phyloP scores from a whole-genome alignment of 805 yeast species.

The Kodamaea leandrae region DNA sequence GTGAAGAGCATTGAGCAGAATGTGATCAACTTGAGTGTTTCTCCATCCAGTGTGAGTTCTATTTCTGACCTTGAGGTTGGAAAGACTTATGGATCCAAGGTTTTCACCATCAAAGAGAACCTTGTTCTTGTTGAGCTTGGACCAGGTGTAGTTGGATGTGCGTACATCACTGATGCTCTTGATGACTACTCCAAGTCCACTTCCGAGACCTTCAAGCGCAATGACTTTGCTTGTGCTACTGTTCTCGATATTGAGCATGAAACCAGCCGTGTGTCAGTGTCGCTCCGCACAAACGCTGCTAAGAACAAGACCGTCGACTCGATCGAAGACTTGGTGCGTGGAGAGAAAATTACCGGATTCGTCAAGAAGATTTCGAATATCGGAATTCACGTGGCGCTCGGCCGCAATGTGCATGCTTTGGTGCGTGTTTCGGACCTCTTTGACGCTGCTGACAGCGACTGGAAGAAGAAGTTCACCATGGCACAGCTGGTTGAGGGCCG shows the following conservation, averaged over 20 bases:
- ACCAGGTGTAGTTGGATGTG: constrained; percentile 56
- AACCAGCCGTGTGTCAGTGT: constrained; percentile 56
- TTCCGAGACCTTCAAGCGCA: constrained; percentile 46
- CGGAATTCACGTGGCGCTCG: constrained; percentile 76
- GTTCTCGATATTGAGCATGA: constrained; percentile 47
- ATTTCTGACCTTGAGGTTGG: constrained; percentile 55
- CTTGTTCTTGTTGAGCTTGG: constrained; percentile 70
- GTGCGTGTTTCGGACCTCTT: constrained; percentile 80
- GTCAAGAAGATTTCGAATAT: constrained; percentile 69
- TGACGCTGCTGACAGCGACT: constrained; percentile 77
- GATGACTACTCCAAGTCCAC: constrained; percentile 59
- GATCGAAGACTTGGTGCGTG: constrained; percentile 56
- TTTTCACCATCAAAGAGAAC: constrained; percentile 55
- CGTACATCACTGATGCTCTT: constrained; percentile 75
- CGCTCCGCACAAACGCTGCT: constrained; percentile 69
- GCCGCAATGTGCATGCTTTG: constrained; percentile 69
- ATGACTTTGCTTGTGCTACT: constrained; percentile 57
- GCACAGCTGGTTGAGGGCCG: constrained; percentile 77
- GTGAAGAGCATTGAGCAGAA: constrained; percentile 57
- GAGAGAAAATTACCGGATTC: constrained; percentile 78
- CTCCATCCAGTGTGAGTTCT: constrained; percentile 23
- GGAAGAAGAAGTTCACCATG: constrained; percentile 74
- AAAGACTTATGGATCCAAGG: constrained; percentile 56
- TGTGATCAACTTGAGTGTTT: constrained; percentile 48
- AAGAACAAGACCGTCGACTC: constrained; percentile 50